Evolutionary conservation across 1,284 basidiomycete species (phyloP), one percentile per base, ranked within the genome.

Genomic region (Coniferiporia weirii): DNA sequence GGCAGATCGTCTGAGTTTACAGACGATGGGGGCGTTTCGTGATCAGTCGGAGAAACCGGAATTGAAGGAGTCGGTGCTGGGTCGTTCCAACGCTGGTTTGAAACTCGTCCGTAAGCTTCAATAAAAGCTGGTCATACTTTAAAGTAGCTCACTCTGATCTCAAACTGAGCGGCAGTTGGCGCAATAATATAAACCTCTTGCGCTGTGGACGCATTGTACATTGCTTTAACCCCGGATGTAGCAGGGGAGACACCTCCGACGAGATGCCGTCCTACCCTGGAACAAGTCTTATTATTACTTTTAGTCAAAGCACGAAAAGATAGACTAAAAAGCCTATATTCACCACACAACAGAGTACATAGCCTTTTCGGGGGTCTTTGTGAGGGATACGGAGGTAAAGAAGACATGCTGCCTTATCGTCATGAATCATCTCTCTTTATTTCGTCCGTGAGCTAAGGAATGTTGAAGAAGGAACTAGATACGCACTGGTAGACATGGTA

Each of bases 161-260:
- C 80, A 60, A 89, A 85, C 65, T 85, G 80, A 27, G 75, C 73
- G 1, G 87, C 84, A 15, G 75, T 76, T 4, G 85, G 85, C 1
- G 85, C 82, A 54, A 90, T 80, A 45, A 90, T 80, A 19, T 81
- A 81, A 62, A 90, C 82, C 71, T 90, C 87, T 70, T 88, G 85
- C 0, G 87, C 87, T 0, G 88, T 90, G 7, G 87, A 88, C 8
- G 84, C 85, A 64, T 84, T 89, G 65, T 89, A 85, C 67, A 90
- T 77, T 0, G 86, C 83, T 67, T 87, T 87, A 13, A 82, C 80
- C 1, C 84, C 82, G 6, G 85, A 83, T 43, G 79, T 78, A 9
- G 87, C 87, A 66, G 85, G 87, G 1, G 88, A 89, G 32, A 90
- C 83, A 63, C 85, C 86, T 34, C 82, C 87, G 20, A 89, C 72